Conservation (phyloP, 352 stramenopile species). For the Pythium periplocum region DNA sequence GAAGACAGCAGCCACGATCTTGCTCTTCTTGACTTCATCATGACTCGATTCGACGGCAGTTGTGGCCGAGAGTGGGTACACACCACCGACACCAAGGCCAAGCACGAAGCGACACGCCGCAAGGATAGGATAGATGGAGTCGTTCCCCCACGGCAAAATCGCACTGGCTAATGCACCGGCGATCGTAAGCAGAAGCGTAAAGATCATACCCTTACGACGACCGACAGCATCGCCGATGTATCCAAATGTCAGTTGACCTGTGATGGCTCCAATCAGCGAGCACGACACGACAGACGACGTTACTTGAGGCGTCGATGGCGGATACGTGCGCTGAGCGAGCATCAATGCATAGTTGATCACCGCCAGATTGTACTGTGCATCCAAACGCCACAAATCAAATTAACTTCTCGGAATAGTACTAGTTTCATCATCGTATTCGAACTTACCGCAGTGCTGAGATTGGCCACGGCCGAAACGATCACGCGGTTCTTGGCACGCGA, state of each 20-base stretch:
- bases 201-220: slow-evolving; percentile 66
- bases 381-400: background rate
- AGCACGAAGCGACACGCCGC: slow-evolving; percentile 66
- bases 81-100: slow-evolving; percentile 70
- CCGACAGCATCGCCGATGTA: slow-evolving; percentile 70
- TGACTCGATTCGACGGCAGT: slow-evolving; percentile 50
- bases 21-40: slow-evolving; percentile 51
- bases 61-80: slow-evolving; percentile 79
- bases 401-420: background rate
- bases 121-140: slow-evolving; percentile 58
- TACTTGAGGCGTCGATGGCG: slow-evolving; percentile 38
- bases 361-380: slow-evolving; percentile 65
- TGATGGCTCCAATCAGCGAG: slow-evolving; percentile 73
- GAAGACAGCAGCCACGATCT: slow-evolving; percentile 56
- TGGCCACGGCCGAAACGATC: slow-evolving; percentile 70
- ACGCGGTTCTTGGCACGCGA: slow-evolving; percentile 20
- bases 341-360: slow-evolving; percentile 71
- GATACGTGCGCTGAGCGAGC: slow-evolving; percentile 43
- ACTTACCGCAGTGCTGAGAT: slow-evolving; percentile 73
- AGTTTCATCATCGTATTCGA: background rate
- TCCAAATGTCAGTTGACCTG: slow-evolving; percentile 74
- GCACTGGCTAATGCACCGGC: slow-evolving; percentile 48
- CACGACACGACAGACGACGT: slow-evolving; percentile 62
- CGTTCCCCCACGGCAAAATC: slow-evolving; percentile 46
- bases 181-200: slow-evolving; percentile 70